Evolutionary conservation across 495 filamentous ascomycete species (phyloP), one percentile per base, ranked within the genome.

Genomic region (Xylaria longipes): DNA sequence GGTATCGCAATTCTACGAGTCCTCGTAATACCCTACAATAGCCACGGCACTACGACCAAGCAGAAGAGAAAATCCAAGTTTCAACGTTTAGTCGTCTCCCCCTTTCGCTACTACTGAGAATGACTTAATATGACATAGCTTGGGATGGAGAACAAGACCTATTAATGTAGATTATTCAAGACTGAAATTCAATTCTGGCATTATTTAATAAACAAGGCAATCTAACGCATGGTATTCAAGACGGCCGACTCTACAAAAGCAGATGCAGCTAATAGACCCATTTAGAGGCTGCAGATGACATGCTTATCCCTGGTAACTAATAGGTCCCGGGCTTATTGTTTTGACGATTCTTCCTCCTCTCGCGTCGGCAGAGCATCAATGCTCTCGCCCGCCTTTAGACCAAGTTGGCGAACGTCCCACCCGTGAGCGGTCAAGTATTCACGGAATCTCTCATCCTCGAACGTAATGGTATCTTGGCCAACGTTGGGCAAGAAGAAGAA

Each of bases 401-500:
- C 92, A 77, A 95, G 86, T 77, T 90, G 87, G 25, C 85, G 81
- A 2, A 88, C 91, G 77, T 94, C 90, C 82, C 90, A 95, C 31
- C 92, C 91, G 65, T 93, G 82, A 22, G 81, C 79, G 76, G 87
- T 85, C 46, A 96, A 80, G 77, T 88, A 95, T 45, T 75, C 87
- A 39, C 91, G 86, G 84, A 97, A 96, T 72, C 86, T 84, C n/a
- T 76, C 71, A 80, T 94, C 92, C 80, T 94, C 92, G 2, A 79
- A 74, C 7, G 86, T 87, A 43, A 94, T 93, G 7, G 91, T 94
- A 71, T 94, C 89, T 82, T 94, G 92, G 15, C 87, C 89, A 60
- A 94, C 90, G 27, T 91, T 76, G 3, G 90, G 92, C 63, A 93
- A 77, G 64, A 83, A 85, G 75, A 89, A 86, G 48, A 85, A 80